A percentile compares a stretch with the other conserved stretches of the same genome.
phyloP scores from a whole-genome alignment of 768 basidiomycete genomes.

The Floccularia luteovirens region DNA sequence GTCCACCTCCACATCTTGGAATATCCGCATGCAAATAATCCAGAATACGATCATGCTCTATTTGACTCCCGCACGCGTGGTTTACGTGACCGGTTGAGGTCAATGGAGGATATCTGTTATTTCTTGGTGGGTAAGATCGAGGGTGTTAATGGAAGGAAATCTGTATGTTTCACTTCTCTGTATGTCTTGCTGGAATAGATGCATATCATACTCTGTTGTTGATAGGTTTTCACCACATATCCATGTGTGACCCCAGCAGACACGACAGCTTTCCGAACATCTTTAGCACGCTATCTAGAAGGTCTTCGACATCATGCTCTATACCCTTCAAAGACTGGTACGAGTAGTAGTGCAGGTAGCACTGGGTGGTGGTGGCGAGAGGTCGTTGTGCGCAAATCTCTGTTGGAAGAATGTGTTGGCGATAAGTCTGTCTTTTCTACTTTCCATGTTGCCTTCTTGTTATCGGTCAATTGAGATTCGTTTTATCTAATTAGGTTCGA shows the following conservation, averaged over 20 bases:
- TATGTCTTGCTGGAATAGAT: not conserved
- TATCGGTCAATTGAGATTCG: not conserved
- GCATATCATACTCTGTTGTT: not conserved
- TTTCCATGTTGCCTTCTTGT: conserved; percentile 1
- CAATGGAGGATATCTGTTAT: conserved; percentile 44
- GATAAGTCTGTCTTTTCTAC: conserved; percentile 26
- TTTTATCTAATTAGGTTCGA: conserved; percentile 32
- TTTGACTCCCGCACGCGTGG: conserved; percentile 37
- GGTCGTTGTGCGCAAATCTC: conserved; percentile 44
- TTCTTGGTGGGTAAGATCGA: conserved; percentile 41
- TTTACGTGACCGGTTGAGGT: conserved; percentile 40
- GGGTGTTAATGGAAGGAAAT: conserved; percentile 20
- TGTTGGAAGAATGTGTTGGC: conserved; percentile 47
- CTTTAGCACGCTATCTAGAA: conserved; percentile 44
- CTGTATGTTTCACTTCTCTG: conserved; percentile 10
- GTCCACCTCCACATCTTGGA: conserved; percentile 47
- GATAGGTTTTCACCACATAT: conserved; percentile 39
- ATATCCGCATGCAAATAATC: conserved; percentile 37
- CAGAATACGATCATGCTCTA: conserved; percentile 41
- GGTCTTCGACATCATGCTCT: conserved; percentile 30
- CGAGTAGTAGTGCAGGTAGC: conserved; percentile 10
- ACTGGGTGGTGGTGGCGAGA: conserved; percentile 50
- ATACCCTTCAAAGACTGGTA: conserved; percentile 16
- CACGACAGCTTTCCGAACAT: conserved; percentile 41
- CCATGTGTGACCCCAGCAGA: conserved; percentile 48